Evolutionary conservation across 129 eudicot species (phyloP).

Genomic region (Flaveria sonorensis): DNA sequence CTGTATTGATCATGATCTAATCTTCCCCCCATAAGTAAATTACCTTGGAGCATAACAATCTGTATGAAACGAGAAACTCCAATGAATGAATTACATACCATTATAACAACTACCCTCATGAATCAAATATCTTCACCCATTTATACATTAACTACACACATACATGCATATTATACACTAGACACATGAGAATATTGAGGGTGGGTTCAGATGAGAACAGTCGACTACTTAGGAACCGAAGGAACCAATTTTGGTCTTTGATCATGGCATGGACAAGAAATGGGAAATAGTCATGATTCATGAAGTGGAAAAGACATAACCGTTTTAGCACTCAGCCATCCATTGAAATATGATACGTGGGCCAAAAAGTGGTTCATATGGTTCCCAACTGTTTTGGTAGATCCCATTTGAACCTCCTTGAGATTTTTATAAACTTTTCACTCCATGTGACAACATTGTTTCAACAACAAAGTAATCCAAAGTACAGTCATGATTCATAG

Average conservation of each 20-base stretch:
- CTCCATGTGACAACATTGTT: background rate
- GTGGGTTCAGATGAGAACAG: background rate
- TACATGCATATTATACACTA: background rate
- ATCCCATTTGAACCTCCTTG: background rate
- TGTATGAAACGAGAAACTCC: conserved; percentile 32
- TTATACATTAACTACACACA: background rate
- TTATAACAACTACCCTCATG: background rate
- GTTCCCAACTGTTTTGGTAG: background rate
- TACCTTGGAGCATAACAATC: conserved; percentile 90
- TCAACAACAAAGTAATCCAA: background rate
- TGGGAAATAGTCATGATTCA: no score
- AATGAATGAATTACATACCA: background rate
- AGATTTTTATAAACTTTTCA: background rate
- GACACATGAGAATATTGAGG: background rate
- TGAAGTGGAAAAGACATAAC: no score
- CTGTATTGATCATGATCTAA: conserved; percentile 65
- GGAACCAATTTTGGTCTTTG: no score
- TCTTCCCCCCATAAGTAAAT: conserved; percentile 70
- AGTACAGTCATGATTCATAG: background rate
- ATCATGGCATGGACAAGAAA: no score
- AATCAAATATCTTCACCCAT: background rate
- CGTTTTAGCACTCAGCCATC: no score
- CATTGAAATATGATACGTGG: no score
- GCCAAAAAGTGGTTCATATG: no score
- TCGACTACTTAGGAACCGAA: background rate